Conservation (phyloP, 139 green algal species). For the Closterium sp. region DNA sequence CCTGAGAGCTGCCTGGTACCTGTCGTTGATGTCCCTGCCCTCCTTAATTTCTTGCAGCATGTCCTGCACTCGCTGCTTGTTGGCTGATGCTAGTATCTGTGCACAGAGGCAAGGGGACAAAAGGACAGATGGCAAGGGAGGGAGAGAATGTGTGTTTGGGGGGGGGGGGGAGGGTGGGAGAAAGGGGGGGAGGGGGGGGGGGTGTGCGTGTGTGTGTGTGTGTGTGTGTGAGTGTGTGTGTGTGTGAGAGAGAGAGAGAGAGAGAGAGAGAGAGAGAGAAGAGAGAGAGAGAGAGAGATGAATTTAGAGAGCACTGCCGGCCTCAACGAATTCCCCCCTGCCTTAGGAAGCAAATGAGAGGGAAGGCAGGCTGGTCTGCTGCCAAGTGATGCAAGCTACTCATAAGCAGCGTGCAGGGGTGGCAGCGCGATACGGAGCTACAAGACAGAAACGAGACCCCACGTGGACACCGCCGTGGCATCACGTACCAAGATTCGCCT, state of each 20-base stretch:
- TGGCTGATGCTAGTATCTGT: neutral
- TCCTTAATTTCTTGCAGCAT: neutral
- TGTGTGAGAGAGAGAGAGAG: too few relatives aligned
- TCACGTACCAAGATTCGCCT: neutral
- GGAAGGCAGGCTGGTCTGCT: neutral
- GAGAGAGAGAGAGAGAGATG: too few relatives aligned
- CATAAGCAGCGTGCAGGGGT: neutral
- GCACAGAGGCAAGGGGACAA: neutral
- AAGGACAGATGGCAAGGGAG: neutral
- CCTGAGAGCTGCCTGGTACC: neutral
- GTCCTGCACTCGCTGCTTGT: neutral
- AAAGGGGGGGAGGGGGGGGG: too few relatives aligned
- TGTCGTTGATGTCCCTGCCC: neutral
- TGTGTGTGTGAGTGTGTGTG: too few relatives aligned
- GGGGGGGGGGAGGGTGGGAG: too few relatives aligned
- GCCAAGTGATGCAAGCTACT: neutral
- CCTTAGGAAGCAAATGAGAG: neutral
- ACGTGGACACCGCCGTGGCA: neutral
- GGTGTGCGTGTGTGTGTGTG: too few relatives aligned
- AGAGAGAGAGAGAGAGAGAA: too few relatives aligned
- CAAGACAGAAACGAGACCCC: too few relatives aligned
- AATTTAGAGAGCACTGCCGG: neutral
- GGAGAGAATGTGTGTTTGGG: too few relatives aligned
- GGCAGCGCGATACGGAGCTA: too few relatives aligned
- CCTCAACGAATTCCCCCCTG: neutral